Base-by-base conservation (phyloP, 331 rosid genomes). In the Cydonia oblonga region DNA sequence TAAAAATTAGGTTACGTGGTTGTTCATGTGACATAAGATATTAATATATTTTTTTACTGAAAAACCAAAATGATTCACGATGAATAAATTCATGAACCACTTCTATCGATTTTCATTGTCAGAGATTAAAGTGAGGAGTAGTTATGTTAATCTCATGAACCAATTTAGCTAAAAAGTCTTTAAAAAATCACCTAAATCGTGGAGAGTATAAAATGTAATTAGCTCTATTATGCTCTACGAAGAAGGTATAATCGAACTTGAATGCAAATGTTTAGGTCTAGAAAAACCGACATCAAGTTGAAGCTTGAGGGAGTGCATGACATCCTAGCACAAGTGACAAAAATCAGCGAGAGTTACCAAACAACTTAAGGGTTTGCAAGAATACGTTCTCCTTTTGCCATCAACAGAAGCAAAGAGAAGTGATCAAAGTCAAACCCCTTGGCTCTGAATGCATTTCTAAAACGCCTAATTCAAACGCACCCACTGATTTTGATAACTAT, bases 381-480 rank as follows among this genome's bases (percentile, higher is more conserved):
- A 44, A 9, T 1, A 30, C 6, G 23, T 23, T 54, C 13, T 26
- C 28, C 32, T 59, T 44, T 68, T 12, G 20, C 66, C n/a, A 52
- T 44, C 14, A 63, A 63, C 46, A 24, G 65, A 62, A 68, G 67
- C 76, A 77, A 38, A 49, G 53, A 53, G 53, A 46, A 15, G 51
- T 25, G 3, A 38, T 65, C 59, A 66, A 70, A 77, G 76, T 64
- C 68, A 71, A 63, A 64, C 29, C 72, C 28, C 6, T n/a, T 2
- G 18, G 76, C 61, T 40, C 16, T 53, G 6, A 5, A 60, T 20
- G 4, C 54, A 70, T 16, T 44, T 26, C 38, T 49, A 24, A 67
- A 23, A 42, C 59, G 58, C 24, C 15, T 67, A 10, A 9, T 58
- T 64, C 60, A 56, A 71, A 25, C 65, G 71, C 32, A 46, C 71